These are phyloP conservation scores for Plasmopara viticola DNA, from an alignment of 352 stramenopile species.

Conservation along the genomic window DNA sequence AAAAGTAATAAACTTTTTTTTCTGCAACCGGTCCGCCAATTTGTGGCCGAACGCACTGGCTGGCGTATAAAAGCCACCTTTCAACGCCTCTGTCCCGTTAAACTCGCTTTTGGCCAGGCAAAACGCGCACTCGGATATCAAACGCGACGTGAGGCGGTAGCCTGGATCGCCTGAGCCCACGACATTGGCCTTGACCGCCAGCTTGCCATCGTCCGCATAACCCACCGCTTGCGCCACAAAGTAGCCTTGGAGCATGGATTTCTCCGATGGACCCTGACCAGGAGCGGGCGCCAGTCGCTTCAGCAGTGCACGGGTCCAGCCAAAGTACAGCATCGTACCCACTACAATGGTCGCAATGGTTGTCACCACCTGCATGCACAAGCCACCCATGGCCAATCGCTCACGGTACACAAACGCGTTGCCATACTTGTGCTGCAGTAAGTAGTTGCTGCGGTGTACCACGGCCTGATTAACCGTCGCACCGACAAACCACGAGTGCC, in stretches of 20 bases:
- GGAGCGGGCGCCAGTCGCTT: conserved; percentile 62
- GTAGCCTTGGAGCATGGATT: conserved; percentile 74
- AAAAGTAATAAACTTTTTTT: conserved; percentile 53
- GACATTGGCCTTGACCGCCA: conserved; percentile 34
- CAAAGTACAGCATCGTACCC: conserved; percentile 47
- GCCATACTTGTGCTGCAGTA: conserved; percentile 53
- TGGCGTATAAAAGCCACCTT: conserved; percentile 55
- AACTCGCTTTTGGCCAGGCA: conserved; percentile 51
- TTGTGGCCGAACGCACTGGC: conserved; percentile 52
- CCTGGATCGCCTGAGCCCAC: conserved; percentile 44
- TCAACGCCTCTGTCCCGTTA: conserved; percentile 6
- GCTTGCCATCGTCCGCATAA: conserved; percentile 37
- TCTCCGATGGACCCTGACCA: conserved; percentile 73
- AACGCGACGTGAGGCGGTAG: conserved; percentile 46
- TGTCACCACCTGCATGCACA: conserved; percentile 36
- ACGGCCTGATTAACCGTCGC: conserved; percentile 68
- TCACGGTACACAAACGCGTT: conserved; percentile 61
- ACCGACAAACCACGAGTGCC: conserved; percentile 77
- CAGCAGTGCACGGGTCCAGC: conserved; percentile 55
- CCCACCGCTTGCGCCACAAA: conserved; percentile 49
- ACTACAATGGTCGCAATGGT: conserved; percentile 36
- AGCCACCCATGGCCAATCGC: conserved; percentile 39
- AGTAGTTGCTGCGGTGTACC: conserved; percentile 68
- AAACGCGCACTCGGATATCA: conserved; percentile 58
- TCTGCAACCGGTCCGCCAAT: conserved; percentile 40